A percentile compares a stretch with the other conserved stretches of the same genome.
Conservation (phyloP, 169 alveolate genomes). For the Plasmodium fragile region DNA sequence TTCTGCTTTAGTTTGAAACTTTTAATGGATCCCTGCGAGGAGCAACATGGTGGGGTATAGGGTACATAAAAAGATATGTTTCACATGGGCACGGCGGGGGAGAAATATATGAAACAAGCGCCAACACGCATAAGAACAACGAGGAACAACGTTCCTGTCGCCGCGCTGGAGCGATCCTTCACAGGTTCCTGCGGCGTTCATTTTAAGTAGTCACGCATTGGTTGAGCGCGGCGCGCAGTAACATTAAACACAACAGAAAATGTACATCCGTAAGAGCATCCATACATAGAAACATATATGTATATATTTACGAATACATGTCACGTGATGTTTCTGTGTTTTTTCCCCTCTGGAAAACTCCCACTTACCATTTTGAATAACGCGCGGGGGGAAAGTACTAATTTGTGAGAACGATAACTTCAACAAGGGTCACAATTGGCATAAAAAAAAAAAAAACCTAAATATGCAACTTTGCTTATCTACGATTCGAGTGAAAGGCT, state of each 20-base stretch:
- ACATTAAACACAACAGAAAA: too few relatives aligned
- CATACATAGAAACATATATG: neutral
- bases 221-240: neutral
- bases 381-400: neutral
- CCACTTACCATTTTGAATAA: neutral
- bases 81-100: neutral
- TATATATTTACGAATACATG: neutral
- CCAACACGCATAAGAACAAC: neutral
- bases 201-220: neutral
- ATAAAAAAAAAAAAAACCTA: too few relatives aligned
- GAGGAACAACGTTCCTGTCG: neutral
- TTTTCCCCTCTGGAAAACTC: neutral
- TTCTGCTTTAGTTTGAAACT: slow-evolving; percentile 92
- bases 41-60: slow-evolving; percentile 8
- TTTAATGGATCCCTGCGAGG: slow-evolving; percentile 92
- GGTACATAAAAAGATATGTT: neutral
- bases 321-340: neutral
- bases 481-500: neutral
- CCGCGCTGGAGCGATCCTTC: neutral
- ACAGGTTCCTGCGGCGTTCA: neutral
- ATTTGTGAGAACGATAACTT: neutral
- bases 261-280: neutral
- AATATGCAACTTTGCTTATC: neutral
- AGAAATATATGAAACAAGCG: neutral
- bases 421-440: neutral